Evolutionary conservation across 495 filamentous ascomycete genomes (phyloP).

Genomic region (Penicillium crystallinum): DNA sequence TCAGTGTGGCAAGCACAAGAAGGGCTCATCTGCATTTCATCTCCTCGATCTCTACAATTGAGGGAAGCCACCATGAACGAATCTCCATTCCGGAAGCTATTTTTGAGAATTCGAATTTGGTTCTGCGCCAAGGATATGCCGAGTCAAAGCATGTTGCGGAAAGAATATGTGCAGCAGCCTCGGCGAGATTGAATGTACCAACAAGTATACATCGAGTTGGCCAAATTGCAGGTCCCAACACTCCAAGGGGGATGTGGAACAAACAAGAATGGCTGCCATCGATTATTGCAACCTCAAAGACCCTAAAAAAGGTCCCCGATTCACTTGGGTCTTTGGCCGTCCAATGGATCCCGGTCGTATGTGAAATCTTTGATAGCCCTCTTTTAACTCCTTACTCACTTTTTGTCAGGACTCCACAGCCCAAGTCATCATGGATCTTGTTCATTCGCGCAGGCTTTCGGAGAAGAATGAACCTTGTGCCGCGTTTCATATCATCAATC

Average conservation of each 20-base stretch:
- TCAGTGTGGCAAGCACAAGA: slow-evolving; percentile 34
- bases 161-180: slow-evolving; percentile 42
- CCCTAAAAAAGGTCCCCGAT: slow-evolving; percentile 1
- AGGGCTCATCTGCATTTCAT: slow-evolving; percentile 46
- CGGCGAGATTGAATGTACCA: slow-evolving; percentile 31
- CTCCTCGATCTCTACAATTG: slow-evolving; percentile 43
- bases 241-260: slow-evolving; percentile 28
- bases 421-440: background rate
- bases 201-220: slow-evolving; percentile 50
- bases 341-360: slow-evolving; percentile 15
- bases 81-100: slow-evolving; percentile 45
- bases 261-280: slow-evolving; percentile 32
- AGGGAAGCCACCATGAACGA: too few species aligned
- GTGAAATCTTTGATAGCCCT: background rate
- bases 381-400: too few species aligned
- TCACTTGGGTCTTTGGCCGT: slow-evolving; percentile 1
- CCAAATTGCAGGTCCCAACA: slow-evolving; percentile 50
- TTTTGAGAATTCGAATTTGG: slow-evolving; percentile 32
- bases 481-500: background rate
- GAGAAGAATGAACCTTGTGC: background rate
- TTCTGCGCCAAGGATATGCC: slow-evolving; percentile 4
- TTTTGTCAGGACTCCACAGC: background rate
- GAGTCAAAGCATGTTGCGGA: slow-evolving; percentile 52
- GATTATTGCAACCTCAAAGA: slow-evolving; percentile 22
- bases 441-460: too few species aligned